Evolutionary conservation across 208 protist species (phyloP).

Genomic region (Novymonas esmeraldas): DNA sequence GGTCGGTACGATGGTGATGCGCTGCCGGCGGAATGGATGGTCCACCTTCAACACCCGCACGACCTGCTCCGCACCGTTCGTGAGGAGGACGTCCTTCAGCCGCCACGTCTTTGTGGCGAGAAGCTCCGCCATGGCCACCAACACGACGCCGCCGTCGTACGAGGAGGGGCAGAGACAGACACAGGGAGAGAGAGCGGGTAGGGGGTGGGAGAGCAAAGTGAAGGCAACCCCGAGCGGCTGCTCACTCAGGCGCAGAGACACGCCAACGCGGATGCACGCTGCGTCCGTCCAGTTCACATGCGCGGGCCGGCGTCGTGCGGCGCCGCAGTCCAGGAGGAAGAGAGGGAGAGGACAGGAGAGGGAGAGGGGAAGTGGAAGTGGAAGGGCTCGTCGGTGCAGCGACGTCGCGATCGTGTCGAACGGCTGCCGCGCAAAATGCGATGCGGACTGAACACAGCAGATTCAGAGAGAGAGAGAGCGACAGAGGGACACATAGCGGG

Average conservation of each 20-base stretch:
- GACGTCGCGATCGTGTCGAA: too few species aligned
- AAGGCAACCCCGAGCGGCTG: too few species aligned
- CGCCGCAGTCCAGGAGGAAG: too few species aligned
- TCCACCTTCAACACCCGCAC: conserved; percentile 76
- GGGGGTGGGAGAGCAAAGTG: neutral
- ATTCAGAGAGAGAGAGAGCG: too few species aligned
- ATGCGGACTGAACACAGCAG: too few species aligned
- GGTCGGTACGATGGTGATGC: conserved; percentile 74
- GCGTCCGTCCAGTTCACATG: too few species aligned
- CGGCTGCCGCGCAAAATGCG: too few species aligned
- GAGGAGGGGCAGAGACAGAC: neutral
- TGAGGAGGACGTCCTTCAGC: conserved; percentile 73
- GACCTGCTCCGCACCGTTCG: conserved; percentile 53
- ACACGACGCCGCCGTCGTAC: neutral
- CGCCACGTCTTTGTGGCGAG: conserved; percentile 75
- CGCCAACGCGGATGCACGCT: too few species aligned
- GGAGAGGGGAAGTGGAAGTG: neutral
- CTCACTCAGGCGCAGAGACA: too few species aligned
- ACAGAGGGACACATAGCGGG: too few species aligned
- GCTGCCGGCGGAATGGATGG: conserved; percentile 78
- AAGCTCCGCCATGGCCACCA: conserved; percentile 36
- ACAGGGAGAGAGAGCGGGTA: neutral
- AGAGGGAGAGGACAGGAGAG: too few species aligned
- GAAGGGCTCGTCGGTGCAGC: neutral
- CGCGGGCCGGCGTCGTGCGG: too few species aligned